Percentiles rank a stretch among this genome's conserved stretches.
Conservation (phyloP, 1,139 yeast species). For the Sugiyamaella pinicola region DNA sequence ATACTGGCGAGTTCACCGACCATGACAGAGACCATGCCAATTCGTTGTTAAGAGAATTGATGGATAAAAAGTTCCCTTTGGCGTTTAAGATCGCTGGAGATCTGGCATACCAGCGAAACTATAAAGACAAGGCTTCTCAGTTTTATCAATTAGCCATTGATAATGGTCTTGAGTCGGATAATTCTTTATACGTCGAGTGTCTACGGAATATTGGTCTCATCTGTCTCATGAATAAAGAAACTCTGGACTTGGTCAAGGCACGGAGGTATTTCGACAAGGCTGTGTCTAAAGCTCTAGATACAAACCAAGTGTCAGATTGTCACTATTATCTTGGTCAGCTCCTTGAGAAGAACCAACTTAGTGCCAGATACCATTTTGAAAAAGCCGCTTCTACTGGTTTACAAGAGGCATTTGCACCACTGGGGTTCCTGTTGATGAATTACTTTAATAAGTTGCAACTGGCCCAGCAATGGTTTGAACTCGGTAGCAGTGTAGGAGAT, state of each 20-base stretch:
- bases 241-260: constrained; percentile 47
- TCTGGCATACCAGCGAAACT: constrained; percentile 55
- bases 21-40: constrained; percentile 69
- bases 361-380: constrained; percentile 69
- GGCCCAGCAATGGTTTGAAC: constrained; percentile 80
- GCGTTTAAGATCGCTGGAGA: constrained; percentile 77
- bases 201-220: constrained; percentile 69
- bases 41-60: constrained; percentile 60
- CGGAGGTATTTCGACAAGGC: constrained; percentile 62
- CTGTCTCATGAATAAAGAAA: constrained; percentile 56
- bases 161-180: constrained; percentile 40
- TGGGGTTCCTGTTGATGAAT: constrained; percentile 75
- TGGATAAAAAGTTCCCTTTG: constrained; percentile 64
- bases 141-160: constrained; percentile 64
- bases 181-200: constrained; percentile 71
- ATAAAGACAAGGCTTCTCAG: constrained; percentile 51
- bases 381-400: constrained; percentile 76
- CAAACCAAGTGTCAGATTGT: constrained; percentile 57
- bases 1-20: constrained; percentile 34
- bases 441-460: constrained; percentile 48
- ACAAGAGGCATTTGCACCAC: constrained; percentile 68
- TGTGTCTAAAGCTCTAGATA: constrained; percentile 41
- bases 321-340: constrained; percentile 80
- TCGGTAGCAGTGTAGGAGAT: constrained; percentile 69
- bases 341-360: constrained; percentile 41